Conservation (phyloP, 352 stramenopile genomes). For the Globisporangium abappressorium region DNA sequence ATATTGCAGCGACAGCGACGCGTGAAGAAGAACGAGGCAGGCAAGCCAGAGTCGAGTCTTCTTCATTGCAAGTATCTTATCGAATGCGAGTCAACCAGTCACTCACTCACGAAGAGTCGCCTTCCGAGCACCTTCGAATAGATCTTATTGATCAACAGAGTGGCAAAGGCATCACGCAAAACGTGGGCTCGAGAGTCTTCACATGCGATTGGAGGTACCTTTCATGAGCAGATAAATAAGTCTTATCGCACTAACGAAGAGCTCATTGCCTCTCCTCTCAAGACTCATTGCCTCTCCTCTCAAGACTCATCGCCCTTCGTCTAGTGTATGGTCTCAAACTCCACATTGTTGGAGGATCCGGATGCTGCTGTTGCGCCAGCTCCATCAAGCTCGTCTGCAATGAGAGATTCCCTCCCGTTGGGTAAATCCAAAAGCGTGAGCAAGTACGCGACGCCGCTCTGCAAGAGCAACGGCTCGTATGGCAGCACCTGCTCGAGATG, state of each 20-base stretch:
- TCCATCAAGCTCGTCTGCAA: conserved; percentile 12
- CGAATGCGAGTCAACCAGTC: background rate
- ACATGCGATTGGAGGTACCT: background rate
- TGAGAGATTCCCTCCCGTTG: conserved; percentile 15
- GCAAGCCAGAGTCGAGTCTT: background rate
- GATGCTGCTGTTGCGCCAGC: background rate
- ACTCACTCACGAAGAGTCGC: background rate
- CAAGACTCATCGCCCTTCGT: background rate
- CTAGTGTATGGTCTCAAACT: conserved; percentile 1
- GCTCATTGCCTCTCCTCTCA: background rate
- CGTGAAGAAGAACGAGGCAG: background rate
- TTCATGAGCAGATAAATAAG: background rate
- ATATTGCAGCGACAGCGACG: background rate
- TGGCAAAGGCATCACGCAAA: too few relatives aligned
- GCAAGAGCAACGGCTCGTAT: conserved; percentile 54
- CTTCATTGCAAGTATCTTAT: background rate
- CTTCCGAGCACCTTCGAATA: background rate
- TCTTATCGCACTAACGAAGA: background rate
- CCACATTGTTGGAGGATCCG: background rate
- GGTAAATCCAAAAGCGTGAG: conserved; percentile 25
- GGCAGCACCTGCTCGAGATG: conserved; percentile 40
- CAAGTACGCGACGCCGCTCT: conserved; percentile 42
- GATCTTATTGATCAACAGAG: too few relatives aligned
- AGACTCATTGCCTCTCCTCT: background rate
- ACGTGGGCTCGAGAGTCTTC: too few relatives aligned